Conservation (phyloP, 2,329 filamentous ascomycete species). For the Aureobasidium musti region DNA sequence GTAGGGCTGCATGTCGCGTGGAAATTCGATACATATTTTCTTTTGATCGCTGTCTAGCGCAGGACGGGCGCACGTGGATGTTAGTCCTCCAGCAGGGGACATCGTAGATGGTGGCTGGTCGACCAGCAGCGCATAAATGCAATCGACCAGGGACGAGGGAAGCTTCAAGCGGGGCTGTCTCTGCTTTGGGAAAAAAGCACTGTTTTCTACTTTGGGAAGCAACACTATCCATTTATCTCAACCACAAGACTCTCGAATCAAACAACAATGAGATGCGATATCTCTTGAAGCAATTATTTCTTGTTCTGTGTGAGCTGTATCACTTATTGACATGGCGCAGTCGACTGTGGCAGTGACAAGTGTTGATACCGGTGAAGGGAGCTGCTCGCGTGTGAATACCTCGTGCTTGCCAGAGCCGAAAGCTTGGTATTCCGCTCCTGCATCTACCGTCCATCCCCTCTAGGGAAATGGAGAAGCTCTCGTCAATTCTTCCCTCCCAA, state of each 20-base stretch:
- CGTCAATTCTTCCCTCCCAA: not conserved
- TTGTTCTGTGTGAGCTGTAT: not conserved
- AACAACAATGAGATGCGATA: not conserved
- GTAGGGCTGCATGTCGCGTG: slow-evolving; percentile 15
- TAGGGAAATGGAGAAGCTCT: slow-evolving; percentile 18
- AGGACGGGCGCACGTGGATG: not conserved
- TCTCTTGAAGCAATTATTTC: not conserved
- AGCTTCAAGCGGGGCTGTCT: slow-evolving; percentile 13
- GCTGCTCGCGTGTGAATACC: not conserved
- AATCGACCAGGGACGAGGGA: not conserved
- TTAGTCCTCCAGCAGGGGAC: not conserved
- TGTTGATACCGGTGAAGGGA: not conserved
- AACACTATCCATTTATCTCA: not conserved
- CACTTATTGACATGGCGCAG: slow-evolving; percentile 7
- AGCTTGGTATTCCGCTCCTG: slow-evolving; percentile 16
- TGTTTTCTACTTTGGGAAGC: slow-evolving; percentile 15
- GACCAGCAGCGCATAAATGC: not conserved
- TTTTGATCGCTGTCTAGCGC: slow-evolving; percentile 9
- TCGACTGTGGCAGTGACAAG: not conserved
- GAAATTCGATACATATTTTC: not conserved
- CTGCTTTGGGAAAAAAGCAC: slow-evolving; percentile 1
- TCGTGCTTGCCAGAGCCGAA: slow-evolving; percentile 16
- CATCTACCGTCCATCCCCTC: slow-evolving; percentile 3
- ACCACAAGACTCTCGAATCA: not conserved
- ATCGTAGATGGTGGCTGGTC: slow-evolving; percentile 1